Conservation (phyloP, 176 grass and related monocot genomes). For the Rhynchospora tenuis region DNA sequence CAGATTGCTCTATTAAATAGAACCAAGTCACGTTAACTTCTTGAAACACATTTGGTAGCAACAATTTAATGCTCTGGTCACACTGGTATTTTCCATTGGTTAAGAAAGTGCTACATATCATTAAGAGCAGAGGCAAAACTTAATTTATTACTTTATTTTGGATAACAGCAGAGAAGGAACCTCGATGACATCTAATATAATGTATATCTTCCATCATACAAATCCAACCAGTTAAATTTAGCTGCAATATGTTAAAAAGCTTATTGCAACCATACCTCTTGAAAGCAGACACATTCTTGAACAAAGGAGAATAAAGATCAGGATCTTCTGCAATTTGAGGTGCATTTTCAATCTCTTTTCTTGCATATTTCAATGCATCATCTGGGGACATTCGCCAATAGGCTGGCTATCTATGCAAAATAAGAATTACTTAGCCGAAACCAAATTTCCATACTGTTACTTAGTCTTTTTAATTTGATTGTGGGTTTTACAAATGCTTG, state of each 20-base stretch:
- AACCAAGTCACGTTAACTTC: background rate
- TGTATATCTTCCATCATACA: background rate
- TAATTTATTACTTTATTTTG: background rate
- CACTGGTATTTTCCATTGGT: background rate
- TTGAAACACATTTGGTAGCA: background rate
- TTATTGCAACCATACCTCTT: conserved; percentile 45
- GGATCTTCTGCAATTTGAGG: conserved; percentile 38
- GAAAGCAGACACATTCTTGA: conserved; percentile 79
- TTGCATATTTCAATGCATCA: conserved; percentile 58
- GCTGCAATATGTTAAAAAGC: background rate
- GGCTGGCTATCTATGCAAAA: conserved; percentile 39
- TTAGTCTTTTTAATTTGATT: background rate
- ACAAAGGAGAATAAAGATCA: conserved; percentile 61
- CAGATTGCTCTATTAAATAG: background rate
- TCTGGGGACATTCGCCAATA: conserved; percentile 74
- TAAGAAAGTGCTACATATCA: background rate
- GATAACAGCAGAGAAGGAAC: background rate
- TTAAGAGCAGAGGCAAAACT: background rate
- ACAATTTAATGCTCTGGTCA: background rate
- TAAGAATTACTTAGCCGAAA: conserved; percentile 4
- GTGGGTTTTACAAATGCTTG: background rate
- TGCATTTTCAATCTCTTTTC: conserved; percentile 52
- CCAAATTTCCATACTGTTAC: background rate
- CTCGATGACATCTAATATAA: background rate
- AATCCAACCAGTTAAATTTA: background rate